Conservation (phyloP, 2,329 filamentous ascomycete genomes). For the Ilyonectria sp. region DNA sequence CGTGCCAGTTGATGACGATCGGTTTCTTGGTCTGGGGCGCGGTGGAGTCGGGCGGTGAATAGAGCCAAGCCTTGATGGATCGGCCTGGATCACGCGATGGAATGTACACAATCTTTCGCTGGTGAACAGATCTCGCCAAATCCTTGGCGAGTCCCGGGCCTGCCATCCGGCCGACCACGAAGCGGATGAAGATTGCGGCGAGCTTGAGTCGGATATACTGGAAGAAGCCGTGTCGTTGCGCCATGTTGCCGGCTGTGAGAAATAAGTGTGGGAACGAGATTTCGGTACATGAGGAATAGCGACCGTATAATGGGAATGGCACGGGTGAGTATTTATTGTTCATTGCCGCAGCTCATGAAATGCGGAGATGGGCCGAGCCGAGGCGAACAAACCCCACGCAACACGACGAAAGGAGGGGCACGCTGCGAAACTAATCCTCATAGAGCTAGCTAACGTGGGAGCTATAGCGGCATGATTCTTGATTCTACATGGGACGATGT, state of each 20-base stretch:
- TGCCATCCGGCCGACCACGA: neutral
- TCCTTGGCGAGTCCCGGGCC: neutral
- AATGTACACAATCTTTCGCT: slow-evolving; percentile 16
- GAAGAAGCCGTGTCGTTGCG: slow-evolving; percentile 19
- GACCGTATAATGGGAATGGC: too few relatives aligned
- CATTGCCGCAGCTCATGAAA: too few relatives aligned
- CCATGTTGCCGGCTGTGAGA: slow-evolving; percentile 4
- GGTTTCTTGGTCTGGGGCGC: slow-evolving; percentile 2
- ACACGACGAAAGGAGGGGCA: too few relatives aligned
- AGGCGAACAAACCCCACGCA: too few relatives aligned
- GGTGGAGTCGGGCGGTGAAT: neutral
- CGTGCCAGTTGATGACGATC: slow-evolving; percentile 50
- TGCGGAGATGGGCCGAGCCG: too few relatives aligned
- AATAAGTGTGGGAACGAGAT: neutral
- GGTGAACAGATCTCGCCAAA: neutral
- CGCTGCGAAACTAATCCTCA: too few relatives aligned
- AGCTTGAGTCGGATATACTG: slow-evolving; percentile 24
- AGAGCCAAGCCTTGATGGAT: slow-evolving; percentile 23
- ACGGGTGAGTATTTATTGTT: too few relatives aligned
- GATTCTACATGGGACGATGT: too few relatives aligned
- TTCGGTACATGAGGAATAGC: too few relatives aligned
- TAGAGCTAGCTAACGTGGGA: too few relatives aligned
- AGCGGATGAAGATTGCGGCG: slow-evolving; percentile 12
- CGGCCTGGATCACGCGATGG: slow-evolving; percentile 26
- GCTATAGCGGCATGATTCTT: too few relatives aligned